Percentiles rank a stretch among this genome's conserved stretches.
Conservation (phyloP, 345 rosid species). For the Murraya koenigii region DNA sequence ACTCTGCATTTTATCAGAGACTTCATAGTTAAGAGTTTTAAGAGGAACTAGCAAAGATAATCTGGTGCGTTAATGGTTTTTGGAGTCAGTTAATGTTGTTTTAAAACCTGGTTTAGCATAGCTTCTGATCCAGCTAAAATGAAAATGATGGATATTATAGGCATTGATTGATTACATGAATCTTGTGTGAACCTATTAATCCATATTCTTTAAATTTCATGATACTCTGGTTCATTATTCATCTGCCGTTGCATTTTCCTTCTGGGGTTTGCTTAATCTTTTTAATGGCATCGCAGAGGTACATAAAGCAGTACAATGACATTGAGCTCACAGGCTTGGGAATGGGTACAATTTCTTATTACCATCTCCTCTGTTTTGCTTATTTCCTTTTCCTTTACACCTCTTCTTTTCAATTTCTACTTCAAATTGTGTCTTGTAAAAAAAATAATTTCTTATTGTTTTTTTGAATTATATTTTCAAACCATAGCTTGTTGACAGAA, state of each 20-base stretch:
- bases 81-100: not conserved
- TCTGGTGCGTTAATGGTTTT: not conserved
- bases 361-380: not conserved
- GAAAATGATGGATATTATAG: not conserved
- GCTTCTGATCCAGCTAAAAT: not conserved
- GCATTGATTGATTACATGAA: not conserved
- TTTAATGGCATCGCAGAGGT: constrained; percentile 22
- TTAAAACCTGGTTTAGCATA: not conserved
- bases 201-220: not conserved
- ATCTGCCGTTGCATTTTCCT: not conserved
- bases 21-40: too few relatives aligned
- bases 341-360: constrained; percentile 31
- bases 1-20: not conserved
- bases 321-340: constrained; percentile 39
- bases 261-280: not conserved
- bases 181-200: not conserved
- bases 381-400: not conserved
- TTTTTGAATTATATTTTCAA: not conserved
- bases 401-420: not conserved
- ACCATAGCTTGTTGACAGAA: not conserved
- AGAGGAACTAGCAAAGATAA: not conserved
- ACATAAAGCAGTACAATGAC: constrained; percentile 29
- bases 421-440: not conserved
- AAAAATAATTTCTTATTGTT: not conserved
- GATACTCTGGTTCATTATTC: not conserved